These are phyloP conservation scores for Neophaeococcomyces aloes DNA, from an alignment of 2,329 filamentous ascomycete genomes.

Conservation along the genomic window DNA sequence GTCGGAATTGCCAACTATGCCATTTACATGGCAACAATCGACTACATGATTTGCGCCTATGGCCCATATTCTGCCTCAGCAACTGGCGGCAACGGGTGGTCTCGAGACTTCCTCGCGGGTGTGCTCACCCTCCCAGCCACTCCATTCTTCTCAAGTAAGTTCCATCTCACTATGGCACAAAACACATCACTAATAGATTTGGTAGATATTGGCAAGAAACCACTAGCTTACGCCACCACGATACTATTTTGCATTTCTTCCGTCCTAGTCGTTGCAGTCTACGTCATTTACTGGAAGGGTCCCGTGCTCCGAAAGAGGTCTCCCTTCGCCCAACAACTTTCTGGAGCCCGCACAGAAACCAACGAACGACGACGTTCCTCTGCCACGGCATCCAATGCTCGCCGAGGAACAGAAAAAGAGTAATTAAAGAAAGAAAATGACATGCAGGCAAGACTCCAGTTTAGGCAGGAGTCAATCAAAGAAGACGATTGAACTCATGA, in stretches of 20 bases:
- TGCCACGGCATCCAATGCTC: constrained; percentile 21
- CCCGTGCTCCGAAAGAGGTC: constrained; percentile 50
- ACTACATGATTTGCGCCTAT: constrained; percentile 56
- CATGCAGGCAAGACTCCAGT: background rate
- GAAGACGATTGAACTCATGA: background rate
- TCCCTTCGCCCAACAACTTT: constrained; percentile 54
- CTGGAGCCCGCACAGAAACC: constrained; percentile 31
- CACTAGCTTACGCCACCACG: constrained; percentile 50
- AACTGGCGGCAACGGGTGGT: constrained; percentile 57
- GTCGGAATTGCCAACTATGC: constrained; percentile 54
- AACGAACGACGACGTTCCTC: constrained; percentile 26
- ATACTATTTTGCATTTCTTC: constrained; percentile 55
- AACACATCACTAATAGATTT: constrained; percentile 4
- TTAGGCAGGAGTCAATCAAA: constrained; percentile 3
- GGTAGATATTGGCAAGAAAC: constrained; percentile 44
- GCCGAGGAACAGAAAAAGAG: background rate
- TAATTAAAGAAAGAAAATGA: background rate
- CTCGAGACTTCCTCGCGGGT: constrained; percentile 55
- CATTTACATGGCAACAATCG: constrained; percentile 57
- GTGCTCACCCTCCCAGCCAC: constrained; percentile 51
- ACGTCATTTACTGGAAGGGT: constrained; percentile 57
- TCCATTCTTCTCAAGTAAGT: constrained; percentile 38
- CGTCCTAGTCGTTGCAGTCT: constrained; percentile 52
- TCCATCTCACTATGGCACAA: constrained; percentile 2
- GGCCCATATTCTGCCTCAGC: constrained; percentile 56